Evolutionary conservation across 1,139 yeast genomes (phyloP), one percentile per base, ranked within the genome.

Genomic region (Zygotorulaspora mrakii): DNA sequence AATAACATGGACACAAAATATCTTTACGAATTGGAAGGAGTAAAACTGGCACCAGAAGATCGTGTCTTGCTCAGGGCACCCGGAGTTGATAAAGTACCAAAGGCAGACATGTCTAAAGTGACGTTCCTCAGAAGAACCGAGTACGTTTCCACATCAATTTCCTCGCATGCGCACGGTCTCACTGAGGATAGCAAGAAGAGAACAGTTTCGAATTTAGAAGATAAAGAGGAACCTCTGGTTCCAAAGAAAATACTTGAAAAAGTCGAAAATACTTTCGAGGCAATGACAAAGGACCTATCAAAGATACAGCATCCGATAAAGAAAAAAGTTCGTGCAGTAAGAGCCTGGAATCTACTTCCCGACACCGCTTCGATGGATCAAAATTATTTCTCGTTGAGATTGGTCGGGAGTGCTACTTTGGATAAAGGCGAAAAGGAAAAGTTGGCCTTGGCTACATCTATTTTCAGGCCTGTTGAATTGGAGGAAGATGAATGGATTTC

Each of bases 91-190:
- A 59, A 72, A 76, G 33, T 78, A 66, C 59, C 81, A 71, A 46
- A 77, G 69, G 46, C 63, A 9, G 68, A 69, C 23, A 60, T 66
- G 33, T 72, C 74, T 4, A 73, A 73, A 30, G 96, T 89, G 17
- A 77, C 94, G 13, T 89, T 89, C 67, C 73, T 89, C 59, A 80
- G 97, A 67, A 79, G 97, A 68, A 89, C 97, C 0, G 97, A 91
- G 62, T 91, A 91, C 62, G 84, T 87, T 10, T 55, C 62, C 2
- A 44, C 61, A 1, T 48, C 57, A 2, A 47, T 54, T 17, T 46
- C 56, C 3, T 34, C 53, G 1, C 48, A 47, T 16, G 44, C 37
- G 17, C 37, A 40, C 11, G 39, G 37, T 10, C 42, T 43, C 24
- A 40, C 38, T 26, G 43, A 48, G 48, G 50, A 48, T 47, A 51